These are phyloP conservation scores for Sechiopsis laciniata DNA, from an alignment of 306 rosid species.

Conservation along the genomic window DNA sequence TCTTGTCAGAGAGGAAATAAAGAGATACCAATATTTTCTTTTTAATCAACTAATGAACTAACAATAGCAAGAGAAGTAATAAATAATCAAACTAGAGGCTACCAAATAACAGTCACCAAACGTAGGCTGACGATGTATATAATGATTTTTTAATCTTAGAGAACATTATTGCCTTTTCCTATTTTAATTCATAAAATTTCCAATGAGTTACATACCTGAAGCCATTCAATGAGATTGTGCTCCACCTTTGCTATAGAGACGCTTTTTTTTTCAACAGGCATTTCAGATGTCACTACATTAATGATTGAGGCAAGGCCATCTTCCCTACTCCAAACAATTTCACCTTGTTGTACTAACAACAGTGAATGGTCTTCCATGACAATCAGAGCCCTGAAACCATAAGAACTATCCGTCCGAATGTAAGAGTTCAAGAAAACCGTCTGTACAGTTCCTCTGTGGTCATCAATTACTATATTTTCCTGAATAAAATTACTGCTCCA, in stretches of 20 bases:
- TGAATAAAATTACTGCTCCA: constrained; percentile 60
- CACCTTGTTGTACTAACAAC: constrained; percentile 86
- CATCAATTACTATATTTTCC: constrained; percentile 63
- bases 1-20: constrained; percentile 28
- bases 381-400: constrained; percentile 87
- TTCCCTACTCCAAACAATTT: constrained; percentile 91
- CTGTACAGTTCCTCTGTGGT: constrained; percentile 60
- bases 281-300: constrained; percentile 72
- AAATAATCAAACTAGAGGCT: not conserved
- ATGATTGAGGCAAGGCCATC: constrained; percentile 96
- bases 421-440: constrained; percentile 75
- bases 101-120: not conserved
- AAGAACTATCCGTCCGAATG: constrained; percentile 75
- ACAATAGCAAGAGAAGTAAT: constrained; percentile 1
- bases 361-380: constrained; percentile 96
- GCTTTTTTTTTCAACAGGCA: constrained; percentile 79
- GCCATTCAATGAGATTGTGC: constrained; percentile 91
- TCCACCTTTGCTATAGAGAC: constrained; percentile 91
- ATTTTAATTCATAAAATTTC: not conserved
- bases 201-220: constrained; percentile 49
- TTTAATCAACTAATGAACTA: constrained; percentile 1
- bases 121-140: not conserved
- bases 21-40: constrained; percentile 9
- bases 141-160: constrained; percentile 1
- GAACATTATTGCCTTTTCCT: not conserved